phyloP scores from a whole-genome alignment of 306 rosid genomes.

The Potentilla sterilis region DNA sequence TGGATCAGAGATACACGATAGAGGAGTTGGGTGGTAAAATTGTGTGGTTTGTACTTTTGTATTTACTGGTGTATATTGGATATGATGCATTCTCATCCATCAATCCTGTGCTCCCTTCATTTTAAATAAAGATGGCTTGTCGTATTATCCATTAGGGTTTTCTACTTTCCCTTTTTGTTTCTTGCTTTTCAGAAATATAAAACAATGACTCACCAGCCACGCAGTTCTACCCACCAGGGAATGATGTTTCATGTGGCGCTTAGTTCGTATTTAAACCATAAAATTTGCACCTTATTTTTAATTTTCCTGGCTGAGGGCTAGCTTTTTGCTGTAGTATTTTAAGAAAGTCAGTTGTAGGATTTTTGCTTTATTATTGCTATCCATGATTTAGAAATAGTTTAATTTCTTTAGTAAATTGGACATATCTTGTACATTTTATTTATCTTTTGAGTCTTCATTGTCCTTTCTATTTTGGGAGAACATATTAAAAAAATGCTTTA shows the following conservation, averaged over 20 bases:
- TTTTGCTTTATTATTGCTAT: neutral
- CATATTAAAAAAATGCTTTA: neutral
- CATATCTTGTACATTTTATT: too few relatives aligned
- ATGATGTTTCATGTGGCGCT: neutral
- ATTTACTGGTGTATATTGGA: neutral
- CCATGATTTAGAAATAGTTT: neutral
- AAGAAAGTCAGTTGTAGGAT: neutral
- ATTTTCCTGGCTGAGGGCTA: neutral
- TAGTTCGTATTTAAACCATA: neutral
- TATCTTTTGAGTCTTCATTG: neutral
- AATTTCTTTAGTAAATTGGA: neutral
- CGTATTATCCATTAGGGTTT: neutral
- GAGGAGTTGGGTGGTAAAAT: neutral
- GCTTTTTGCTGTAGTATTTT: neutral
- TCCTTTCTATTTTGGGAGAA: neutral
- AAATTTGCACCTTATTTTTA: neutral
- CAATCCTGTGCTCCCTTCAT: neutral
- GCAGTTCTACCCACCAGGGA: neutral
- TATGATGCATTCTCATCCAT: conserved; percentile 1
- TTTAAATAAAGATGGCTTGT: too few relatives aligned
- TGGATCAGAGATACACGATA: neutral
- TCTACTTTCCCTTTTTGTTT: too few relatives aligned
- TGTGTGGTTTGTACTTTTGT: neutral
- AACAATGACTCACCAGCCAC: neutral
- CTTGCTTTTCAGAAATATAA: too few relatives aligned